phyloP scores from a whole-genome alignment of 2,329 filamentous ascomycete species.

The Fusarium liriodendri region DNA sequence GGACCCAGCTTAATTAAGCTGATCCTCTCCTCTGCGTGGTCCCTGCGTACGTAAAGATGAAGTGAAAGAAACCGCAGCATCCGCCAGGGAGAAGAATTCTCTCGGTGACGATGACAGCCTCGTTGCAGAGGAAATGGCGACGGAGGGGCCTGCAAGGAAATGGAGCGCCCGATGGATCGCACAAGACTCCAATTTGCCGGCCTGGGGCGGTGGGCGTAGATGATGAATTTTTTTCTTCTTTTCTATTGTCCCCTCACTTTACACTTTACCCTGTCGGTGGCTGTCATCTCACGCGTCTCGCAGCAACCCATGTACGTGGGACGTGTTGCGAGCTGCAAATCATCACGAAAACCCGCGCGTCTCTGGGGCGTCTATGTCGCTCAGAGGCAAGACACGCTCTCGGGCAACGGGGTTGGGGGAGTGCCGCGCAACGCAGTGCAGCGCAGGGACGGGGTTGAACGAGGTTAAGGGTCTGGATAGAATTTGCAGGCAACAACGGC shows the following conservation, averaged over 20 bases:
- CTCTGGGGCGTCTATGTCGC: slow-evolving; percentile 34
- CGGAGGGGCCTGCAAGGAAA: slow-evolving; percentile 24
- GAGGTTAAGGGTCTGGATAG: slow-evolving; percentile 30
- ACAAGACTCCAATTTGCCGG: slow-evolving; percentile 33
- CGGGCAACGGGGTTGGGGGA: slow-evolving; percentile 38
- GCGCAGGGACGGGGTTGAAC: slow-evolving; percentile 28
- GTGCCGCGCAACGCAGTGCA: slow-evolving; percentile 8
- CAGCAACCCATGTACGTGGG: slow-evolving; percentile 44
- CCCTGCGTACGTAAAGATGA: slow-evolving; percentile 19
- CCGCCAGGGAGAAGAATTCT: slow-evolving; percentile 10
- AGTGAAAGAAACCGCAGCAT: slow-evolving; percentile 25
- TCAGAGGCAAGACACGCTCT: slow-evolving; percentile 35
- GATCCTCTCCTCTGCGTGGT: slow-evolving; percentile 24
- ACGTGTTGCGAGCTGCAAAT: slow-evolving; percentile 43
- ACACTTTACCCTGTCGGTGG: slow-evolving; percentile 20
- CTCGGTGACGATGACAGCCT: slow-evolving; percentile 30
- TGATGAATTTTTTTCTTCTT: slow-evolving; percentile 24
- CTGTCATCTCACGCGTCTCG: slow-evolving; percentile 42
- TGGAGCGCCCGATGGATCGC: slow-evolving; percentile 28
- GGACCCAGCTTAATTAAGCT: slow-evolving; percentile 33
- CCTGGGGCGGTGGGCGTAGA: slow-evolving; percentile 10
- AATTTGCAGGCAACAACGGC: slow-evolving; percentile 6
- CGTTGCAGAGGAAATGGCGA: slow-evolving; percentile 35
- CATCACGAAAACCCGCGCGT: slow-evolving; percentile 36
- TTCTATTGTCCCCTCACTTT: slow-evolving; percentile 28